These are phyloP conservation scores for Dipteronia sinensis DNA, from an alignment of 345 rosid genomes.

Conservation along the genomic window DNA sequence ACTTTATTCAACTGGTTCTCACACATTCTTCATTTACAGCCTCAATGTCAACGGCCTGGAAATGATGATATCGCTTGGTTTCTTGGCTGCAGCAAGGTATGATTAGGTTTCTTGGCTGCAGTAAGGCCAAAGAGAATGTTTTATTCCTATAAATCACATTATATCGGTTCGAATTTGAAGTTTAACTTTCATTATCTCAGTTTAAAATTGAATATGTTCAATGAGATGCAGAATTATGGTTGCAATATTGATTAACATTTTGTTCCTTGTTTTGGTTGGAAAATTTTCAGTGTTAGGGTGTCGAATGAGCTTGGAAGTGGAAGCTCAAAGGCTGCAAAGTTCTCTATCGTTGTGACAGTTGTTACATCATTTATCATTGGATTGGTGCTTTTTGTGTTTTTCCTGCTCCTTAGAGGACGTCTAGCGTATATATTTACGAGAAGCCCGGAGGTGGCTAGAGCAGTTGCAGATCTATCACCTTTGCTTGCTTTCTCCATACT, in stretches of 20 bases:
- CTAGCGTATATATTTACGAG: slow-evolving; percentile 67
- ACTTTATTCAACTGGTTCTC: neutral
- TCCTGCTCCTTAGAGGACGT: slow-evolving; percentile 53
- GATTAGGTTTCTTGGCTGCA: slow-evolving; percentile 54
- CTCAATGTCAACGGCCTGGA: slow-evolving; percentile 74
- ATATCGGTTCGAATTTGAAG: too few relatives aligned
- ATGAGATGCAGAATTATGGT: too few relatives aligned
- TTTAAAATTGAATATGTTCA: too few relatives aligned
- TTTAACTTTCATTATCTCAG: too few relatives aligned
- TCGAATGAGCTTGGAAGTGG: slow-evolving; percentile 85
- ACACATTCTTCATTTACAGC: slow-evolving; percentile 34
- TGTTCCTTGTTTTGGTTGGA: slow-evolving; percentile 4
- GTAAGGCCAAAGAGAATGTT: slow-evolving; percentile 42
- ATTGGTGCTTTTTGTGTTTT: slow-evolving; percentile 39
- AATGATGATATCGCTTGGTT: slow-evolving; percentile 84
- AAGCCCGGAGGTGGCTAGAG: slow-evolving; percentile 51
- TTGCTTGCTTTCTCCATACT: slow-evolving; percentile 73
- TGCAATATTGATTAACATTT: neutral
- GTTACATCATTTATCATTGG: slow-evolving; percentile 60
- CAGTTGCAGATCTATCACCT: slow-evolving; percentile 72
- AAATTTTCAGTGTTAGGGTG: slow-evolving; percentile 62
- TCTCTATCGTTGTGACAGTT: slow-evolving; percentile 44
- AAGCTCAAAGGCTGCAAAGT: slow-evolving; percentile 56
- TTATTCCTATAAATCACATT: too few relatives aligned
- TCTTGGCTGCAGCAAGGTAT: slow-evolving; percentile 77